Percentiles rank a stretch among this genome's conserved stretches.
These are phyloP conservation scores for Xylariales sp. DNA, from an alignment of 2,329 filamentous ascomycete genomes.

Conservation along the genomic window DNA sequence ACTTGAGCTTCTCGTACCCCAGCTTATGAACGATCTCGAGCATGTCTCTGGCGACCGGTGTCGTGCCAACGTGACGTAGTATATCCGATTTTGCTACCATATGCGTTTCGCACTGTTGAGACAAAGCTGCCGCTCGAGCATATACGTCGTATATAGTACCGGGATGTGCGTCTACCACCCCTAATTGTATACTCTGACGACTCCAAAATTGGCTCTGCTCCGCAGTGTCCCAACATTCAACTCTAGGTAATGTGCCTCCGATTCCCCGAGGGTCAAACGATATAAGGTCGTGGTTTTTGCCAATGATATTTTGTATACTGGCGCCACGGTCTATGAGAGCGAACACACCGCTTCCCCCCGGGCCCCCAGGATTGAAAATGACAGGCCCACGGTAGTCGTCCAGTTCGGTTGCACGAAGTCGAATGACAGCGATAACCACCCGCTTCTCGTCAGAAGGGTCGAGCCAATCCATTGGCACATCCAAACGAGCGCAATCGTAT, in stretches of 20 bases:
- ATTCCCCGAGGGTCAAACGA: slow-evolving; percentile 65
- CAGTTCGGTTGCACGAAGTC: slow-evolving; percentile 50
- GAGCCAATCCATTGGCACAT: slow-evolving; percentile 57
- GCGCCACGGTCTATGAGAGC: slow-evolving; percentile 50
- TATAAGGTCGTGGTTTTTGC: slow-evolving; percentile 57
- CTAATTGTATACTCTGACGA: slow-evolving; percentile 53
- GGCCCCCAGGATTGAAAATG: slow-evolving; percentile 58
- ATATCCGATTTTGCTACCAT: slow-evolving; percentile 52
- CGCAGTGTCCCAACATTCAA: slow-evolving; percentile 62
- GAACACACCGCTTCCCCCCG: slow-evolving; percentile 60
- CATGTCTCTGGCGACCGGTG: slow-evolving; percentile 60
- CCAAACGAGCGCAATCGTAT: slow-evolving; percentile 54
- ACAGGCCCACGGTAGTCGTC: slow-evolving; percentile 50
- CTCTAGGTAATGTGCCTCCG: slow-evolving; percentile 60
- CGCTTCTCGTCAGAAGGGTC: slow-evolving; percentile 50
- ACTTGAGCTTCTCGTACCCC: slow-evolving; percentile 58
- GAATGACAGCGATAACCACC: slow-evolving; percentile 54
- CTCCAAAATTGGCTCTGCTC: slow-evolving; percentile 58
- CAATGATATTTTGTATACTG: slow-evolving; percentile 58
- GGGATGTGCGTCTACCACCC: slow-evolving; percentile 59
- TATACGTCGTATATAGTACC: slow-evolving; percentile 60
- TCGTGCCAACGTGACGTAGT: slow-evolving; percentile 57
- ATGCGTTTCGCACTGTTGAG: slow-evolving; percentile 56
- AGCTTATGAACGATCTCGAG: slow-evolving; percentile 58
- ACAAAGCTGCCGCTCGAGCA: slow-evolving; percentile 56